These are phyloP conservation scores for Trichothecium roseum DNA, from an alignment of 2,329 filamentous ascomycete species.

Conservation along the genomic window DNA sequence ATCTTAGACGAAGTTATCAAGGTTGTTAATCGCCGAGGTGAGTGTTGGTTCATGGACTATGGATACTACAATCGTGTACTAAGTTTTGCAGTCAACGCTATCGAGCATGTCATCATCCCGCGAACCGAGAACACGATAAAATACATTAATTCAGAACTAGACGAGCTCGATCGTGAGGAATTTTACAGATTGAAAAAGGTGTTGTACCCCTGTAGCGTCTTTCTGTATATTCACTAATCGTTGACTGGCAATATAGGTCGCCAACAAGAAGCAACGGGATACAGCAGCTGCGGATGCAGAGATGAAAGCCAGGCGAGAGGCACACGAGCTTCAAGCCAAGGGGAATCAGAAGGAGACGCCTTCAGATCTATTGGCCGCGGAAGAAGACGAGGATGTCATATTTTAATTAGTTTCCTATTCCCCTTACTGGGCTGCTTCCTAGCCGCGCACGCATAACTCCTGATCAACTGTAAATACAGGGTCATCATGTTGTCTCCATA, in stretches of 20 bases:
- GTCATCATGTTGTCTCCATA: too few relatives aligned
- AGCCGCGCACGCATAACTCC: too few relatives aligned
- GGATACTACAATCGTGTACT: too few relatives aligned
- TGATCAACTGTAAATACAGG: too few relatives aligned
- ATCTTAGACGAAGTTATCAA: conserved; percentile 99
- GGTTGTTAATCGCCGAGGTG: conserved; percentile 90
- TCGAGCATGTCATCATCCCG: conserved; percentile 94
- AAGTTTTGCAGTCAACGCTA: conserved; percentile 65
- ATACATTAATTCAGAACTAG: conserved; percentile 97
- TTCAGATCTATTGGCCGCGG: conserved; percentile 60
- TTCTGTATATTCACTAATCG: conserved; percentile 2
- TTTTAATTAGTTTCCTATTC: conserved; percentile 41
- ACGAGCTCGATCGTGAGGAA: conserved; percentile 94
- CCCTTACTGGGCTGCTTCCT: conserved; percentile 3
- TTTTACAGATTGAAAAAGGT: conserved; percentile 94
- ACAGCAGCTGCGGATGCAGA: conserved; percentile 62
- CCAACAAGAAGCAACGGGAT: conserved; percentile 73
- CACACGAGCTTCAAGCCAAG: conserved; percentile 17
- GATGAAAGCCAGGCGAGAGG: conserved; percentile 62
- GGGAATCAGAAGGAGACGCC: conserved; percentile 30
- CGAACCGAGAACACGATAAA: conserved; percentile 99
- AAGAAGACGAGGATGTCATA: conserved; percentile 78
- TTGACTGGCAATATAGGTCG: conserved; percentile 38
- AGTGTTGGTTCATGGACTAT: too few relatives aligned
- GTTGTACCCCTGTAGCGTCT: too few relatives aligned